Percentiles rank a stretch among this genome's conserved stretches.
Conservation (phyloP, 495 filamentous ascomycete genomes). For the Penicillium longicatenatum region DNA sequence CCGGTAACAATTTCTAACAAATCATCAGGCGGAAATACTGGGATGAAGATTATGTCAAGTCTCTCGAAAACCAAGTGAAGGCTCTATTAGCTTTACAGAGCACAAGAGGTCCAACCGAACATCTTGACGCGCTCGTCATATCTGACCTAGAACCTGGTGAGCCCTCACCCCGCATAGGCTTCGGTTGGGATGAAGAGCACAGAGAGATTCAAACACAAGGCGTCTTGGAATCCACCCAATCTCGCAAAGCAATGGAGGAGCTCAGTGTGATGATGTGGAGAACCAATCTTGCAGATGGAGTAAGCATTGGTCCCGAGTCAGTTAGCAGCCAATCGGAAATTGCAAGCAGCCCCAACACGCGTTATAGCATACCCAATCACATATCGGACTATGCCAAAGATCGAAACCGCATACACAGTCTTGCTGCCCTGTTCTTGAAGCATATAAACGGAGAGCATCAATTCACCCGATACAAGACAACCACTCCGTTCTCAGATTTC, state of each 20-base stretch:
- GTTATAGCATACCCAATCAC: too few relatives aligned
- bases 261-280: slow-evolving; percentile 19
- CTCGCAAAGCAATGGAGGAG: slow-evolving; percentile 14
- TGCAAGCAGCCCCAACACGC: too few relatives aligned
- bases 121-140: too few relatives aligned
- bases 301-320: slow-evolving; percentile 2
- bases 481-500: background rate
- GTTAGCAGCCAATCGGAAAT: too few relatives aligned
- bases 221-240: slow-evolving; percentile 1
- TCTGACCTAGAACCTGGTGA: too few relatives aligned
- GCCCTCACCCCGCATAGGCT: too few relatives aligned
- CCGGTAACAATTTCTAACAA: background rate
- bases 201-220: background rate
- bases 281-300: slow-evolving; percentile 14
- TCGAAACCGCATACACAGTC: background rate
- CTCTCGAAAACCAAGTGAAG: slow-evolving; percentile 11
- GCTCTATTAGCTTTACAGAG: slow-evolving; percentile 9
- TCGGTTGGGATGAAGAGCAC: background rate
- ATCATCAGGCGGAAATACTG: slow-evolving; percentile 14
- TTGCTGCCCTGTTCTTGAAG: slow-evolving; percentile 9
- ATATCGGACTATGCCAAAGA: background rate
- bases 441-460: slow-evolving; percentile 14
- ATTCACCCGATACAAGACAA: slow-evolving; percentile 8
- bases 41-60: slow-evolving; percentile 16
- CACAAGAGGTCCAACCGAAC: too few relatives aligned